Base-by-base conservation (phyloP, 2,329 filamentous ascomycete species). In the Colletotrichum caudatum region DNA sequence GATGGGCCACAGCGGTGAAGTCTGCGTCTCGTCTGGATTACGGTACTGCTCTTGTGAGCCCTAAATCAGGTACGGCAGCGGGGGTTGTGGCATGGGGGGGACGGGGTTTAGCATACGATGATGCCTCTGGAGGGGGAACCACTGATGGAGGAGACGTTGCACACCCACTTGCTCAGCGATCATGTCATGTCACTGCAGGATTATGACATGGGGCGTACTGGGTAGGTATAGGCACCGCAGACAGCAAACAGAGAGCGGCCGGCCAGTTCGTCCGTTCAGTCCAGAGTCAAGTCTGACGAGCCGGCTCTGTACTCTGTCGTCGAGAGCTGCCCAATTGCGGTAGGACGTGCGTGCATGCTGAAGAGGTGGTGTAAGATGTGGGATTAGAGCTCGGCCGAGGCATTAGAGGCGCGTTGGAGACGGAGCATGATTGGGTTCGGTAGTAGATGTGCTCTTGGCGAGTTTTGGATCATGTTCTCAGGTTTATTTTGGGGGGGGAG, bases 391-490 rank as follows among this genome's bases (percentile, higher is more conserved):
- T 63, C 12, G 41, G 46, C 46, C 29, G 50, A 66, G 64, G 35
- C 44, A 58, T 50, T 48, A 35, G 58, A 71, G 54, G 53, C 61
- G 23, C 26, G 29, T 26, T 57, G 18, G 29, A 48, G 23, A n/a
- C 20, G 14, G n/a, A 50, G n/a, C 46, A 20, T 71, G 69, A 60
- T 69, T 71, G 65, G 69, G 53, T 50, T 72, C 69, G 59, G 60
- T 69, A 64, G 46, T 72, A 64, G 48, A 54, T 39, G 58, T n/a
- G 39, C 65, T 64, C 69, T 72, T 72, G 69, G 65, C 69, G 48
- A 46, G 65, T 50, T 69, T 72, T 53, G 53, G 59, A 35, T 64
- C 65, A 48, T 64, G 53, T 57, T 64, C 59, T 59, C 65, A 50
- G 54, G 59, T 46, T 48, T 60, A 44, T 69, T 69, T 64, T 61